Conservation (phyloP, 2,329 filamentous ascomycete genomes). For the Fusarium sororula region DNA sequence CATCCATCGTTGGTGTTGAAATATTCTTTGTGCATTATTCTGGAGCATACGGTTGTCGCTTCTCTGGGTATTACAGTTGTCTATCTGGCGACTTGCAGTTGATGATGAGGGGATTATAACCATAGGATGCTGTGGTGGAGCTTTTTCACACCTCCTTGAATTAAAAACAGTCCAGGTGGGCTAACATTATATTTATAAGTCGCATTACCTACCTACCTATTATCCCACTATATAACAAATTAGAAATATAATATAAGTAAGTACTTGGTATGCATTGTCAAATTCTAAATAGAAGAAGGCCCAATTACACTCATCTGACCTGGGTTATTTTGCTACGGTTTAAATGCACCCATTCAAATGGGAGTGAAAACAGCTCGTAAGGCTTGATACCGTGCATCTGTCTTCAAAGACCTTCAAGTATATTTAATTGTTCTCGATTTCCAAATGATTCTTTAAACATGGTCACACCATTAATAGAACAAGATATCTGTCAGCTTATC, state of each 20-base stretch:
- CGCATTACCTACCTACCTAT: too few species aligned
- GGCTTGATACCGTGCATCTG: not conserved
- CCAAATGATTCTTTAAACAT: not conserved
- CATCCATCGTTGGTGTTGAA: constrained; percentile 39
- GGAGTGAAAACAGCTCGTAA: not conserved
- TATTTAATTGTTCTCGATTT: not conserved
- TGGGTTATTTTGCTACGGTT: too few species aligned
- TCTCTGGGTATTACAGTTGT: not conserved
- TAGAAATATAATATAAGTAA: not conserved
- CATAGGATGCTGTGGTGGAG: not conserved
- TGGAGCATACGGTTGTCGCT: not conserved
- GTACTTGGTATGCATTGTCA: not conserved
- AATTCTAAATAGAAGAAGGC: not conserved
- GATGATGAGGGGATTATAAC: not conserved
- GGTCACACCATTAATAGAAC: too few species aligned
- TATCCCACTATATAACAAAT: not conserved
- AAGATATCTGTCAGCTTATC: not conserved
- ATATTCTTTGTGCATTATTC: constrained; percentile 29
- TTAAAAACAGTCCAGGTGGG: too few species aligned
- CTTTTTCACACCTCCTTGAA: not conserved
- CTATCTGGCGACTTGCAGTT: not conserved
- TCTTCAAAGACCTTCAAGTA: not conserved
- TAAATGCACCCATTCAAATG: not conserved
- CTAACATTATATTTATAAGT: not conserved
- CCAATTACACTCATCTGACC: not conserved